Percentiles rank a stretch among this genome's conserved stretches.
Evolutionary conservation across 2,329 filamentous ascomycete genomes (phyloP).

Genomic region (Penicillium sp.): DNA sequence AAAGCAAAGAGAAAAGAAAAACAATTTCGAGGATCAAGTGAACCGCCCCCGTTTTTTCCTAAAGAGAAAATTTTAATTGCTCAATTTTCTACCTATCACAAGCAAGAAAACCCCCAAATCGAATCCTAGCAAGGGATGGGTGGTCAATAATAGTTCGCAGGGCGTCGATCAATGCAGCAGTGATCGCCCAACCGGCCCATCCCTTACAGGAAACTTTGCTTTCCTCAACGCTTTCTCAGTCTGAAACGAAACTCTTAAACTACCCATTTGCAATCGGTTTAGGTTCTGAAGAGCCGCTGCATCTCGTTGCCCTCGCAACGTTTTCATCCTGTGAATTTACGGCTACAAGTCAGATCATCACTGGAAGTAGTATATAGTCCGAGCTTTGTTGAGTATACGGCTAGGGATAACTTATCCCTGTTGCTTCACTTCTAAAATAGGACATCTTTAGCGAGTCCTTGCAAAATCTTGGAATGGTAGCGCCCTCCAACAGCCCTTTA

Average conservation of each 20-base stretch:
- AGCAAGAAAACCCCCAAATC: slow-evolving; percentile 2
- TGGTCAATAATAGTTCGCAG: slow-evolving; percentile 10
- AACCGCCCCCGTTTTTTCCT: neutral
- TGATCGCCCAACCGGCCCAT: slow-evolving; percentile 17
- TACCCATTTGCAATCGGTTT: neutral
- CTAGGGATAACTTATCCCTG: neutral
- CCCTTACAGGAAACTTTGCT: slow-evolving; percentile 13
- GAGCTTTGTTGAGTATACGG: neutral
- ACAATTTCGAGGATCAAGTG: neutral
- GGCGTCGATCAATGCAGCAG: slow-evolving; percentile 11
- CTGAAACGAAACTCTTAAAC: slow-evolving; percentile 5
- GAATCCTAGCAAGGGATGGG: slow-evolving; percentile 13
- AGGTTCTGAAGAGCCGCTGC: slow-evolving; percentile 5
- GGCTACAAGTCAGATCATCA: neutral
- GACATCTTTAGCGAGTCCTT: neutral
- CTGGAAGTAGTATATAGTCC: neutral
- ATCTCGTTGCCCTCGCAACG: slow-evolving; percentile 2
- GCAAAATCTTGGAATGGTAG: neutral
- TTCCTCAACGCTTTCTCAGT: slow-evolving; percentile 7
- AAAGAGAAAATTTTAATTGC: slow-evolving; percentile 2
- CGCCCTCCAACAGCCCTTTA: neutral
- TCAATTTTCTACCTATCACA: slow-evolving; percentile 16
- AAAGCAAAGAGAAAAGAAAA: neutral
- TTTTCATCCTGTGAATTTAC: neutral
- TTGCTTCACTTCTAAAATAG: neutral